These are phyloP conservation scores for Coemansia reversa DNA, from an alignment of 192 early-diverging fungal species.

Conservation along the genomic window DNA sequence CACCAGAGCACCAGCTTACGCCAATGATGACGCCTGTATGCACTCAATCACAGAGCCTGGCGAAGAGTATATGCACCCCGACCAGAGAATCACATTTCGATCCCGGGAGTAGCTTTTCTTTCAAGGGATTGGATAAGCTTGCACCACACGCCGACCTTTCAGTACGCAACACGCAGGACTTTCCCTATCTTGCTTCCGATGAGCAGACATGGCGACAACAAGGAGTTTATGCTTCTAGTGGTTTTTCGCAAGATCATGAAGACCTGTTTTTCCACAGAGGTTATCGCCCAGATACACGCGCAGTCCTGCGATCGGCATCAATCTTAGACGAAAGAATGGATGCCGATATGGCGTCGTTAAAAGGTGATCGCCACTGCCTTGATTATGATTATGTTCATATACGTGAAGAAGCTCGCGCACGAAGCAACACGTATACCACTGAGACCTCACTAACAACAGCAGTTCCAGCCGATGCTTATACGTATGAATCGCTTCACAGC, in stretches of 20 bases:
- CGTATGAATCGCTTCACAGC: background rate
- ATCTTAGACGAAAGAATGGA: conserved; percentile 33
- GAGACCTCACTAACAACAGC: conserved; percentile 10
- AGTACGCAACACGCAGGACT: conserved; percentile 13
- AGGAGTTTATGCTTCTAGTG: background rate
- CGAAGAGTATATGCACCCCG: background rate
- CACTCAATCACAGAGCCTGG: background rate
- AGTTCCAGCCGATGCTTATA: background rate
- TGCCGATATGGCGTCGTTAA: conserved; percentile 25
- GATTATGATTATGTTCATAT: background rate
- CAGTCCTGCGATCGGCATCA: conserved; percentile 22
- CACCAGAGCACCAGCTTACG: conserved; percentile 14
- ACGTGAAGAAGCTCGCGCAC: background rate
- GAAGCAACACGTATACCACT: conserved; percentile 18
- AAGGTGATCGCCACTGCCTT: too few relatives aligned
- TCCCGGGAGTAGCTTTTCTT: too few relatives aligned
- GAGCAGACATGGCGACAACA: background rate
- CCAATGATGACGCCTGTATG: background rate
- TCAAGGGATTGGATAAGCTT: too few relatives aligned
- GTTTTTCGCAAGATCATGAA: too few relatives aligned
- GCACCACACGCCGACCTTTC: too few relatives aligned
- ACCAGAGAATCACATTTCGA: background rate
- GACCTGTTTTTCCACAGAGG: conserved; percentile 2
- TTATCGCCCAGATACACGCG: conserved; percentile 25
- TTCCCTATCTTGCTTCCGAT: conserved; percentile 23